Evolutionary conservation across 2,329 filamentous ascomycete genomes (phyloP), one percentile per base, ranked within the genome.

Genomic region (Alternaria longipes): DNA sequence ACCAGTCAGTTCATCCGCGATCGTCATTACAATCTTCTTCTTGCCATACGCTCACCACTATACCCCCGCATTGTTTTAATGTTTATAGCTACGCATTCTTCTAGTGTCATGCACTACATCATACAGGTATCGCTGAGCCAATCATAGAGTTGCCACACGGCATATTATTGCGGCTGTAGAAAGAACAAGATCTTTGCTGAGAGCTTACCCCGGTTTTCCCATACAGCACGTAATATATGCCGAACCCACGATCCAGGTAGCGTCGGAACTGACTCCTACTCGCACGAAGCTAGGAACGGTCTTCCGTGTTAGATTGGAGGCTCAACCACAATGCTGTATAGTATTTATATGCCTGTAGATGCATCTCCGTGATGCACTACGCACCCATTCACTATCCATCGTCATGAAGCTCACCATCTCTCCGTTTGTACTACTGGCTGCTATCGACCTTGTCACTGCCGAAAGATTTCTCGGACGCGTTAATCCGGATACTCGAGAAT

Each of bases 401-500:
- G 9, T 30, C 20, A 56, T 56, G 53, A 56, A 40, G 24, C 24
- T 56, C 14, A n/a, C 28, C 32, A 5, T 46, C 28, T 46, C 36
- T 12, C 45, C 40, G 32, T 24, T 56, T 36, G 22, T 52, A 8
- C 28, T 62, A 24, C 32, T 62, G 3, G 60, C 51, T 14, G 26
- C 30, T 20, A 38, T 62, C 18, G 45, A 56, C 20, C n/a, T 28
- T 49, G 60, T 28, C 26, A 28, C 36, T 11, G 60, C 56, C 3
- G 26, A 59, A 36, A 67, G 66, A 2, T 67, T 64, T 22, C 59
- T 82, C 12, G 80, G 80, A n/a, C 72, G 81, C 42, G 81, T 82
- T 24, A 81, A 82, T 47, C 80, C 81, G 0, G 70, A 73, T 18
- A 82, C 80, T 7, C 77, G 75, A 46, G 77, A 82, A 65, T 71